These are phyloP conservation scores for Tolypocladium cylindrosporum DNA, from an alignment of 2,329 filamentous ascomycete species.

Conservation along the genomic window DNA sequence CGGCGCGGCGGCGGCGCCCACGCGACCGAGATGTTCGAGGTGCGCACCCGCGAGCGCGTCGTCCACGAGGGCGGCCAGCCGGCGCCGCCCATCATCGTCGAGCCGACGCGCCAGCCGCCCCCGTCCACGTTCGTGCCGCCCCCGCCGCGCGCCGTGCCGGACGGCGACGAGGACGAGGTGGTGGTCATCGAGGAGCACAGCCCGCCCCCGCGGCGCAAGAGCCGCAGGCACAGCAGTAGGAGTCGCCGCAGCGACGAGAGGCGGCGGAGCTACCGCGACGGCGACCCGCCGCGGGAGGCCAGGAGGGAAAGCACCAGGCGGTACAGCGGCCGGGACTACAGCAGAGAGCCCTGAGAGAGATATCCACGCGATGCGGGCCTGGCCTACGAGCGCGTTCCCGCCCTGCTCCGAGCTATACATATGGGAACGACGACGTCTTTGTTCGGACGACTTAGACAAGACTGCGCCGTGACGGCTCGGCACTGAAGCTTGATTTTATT, in stretches of 20 bases:
- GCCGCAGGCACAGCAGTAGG: conserved; percentile 10
- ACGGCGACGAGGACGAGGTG: conserved; percentile 26
- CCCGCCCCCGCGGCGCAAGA: conserved; percentile 9
- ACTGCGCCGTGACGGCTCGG: not conserved
- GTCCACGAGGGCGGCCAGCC: not conserved
- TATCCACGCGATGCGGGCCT: not conserved
- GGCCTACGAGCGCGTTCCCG: not conserved
- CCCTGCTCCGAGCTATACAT: no score
- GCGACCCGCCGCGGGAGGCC: not conserved
- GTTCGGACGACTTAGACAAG: not conserved
- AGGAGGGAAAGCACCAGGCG: conserved; percentile 9
- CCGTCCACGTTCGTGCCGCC: conserved; percentile 11
- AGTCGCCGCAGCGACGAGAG: not conserved
- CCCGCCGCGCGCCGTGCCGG: conserved; percentile 17
- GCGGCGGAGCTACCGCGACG: not conserved
- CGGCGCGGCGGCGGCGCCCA: conserved; percentile 3
- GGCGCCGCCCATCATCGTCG: conserved; percentile 14
- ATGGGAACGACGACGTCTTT: not conserved
- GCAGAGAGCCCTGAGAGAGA: not conserved
- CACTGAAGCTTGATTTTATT: not conserved
- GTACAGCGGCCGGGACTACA: conserved; percentile 4
- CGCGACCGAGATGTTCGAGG: conserved; percentile 18
- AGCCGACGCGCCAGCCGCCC: conserved; percentile 16
- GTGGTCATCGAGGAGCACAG: conserved; percentile 24
- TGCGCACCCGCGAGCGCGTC: conserved; percentile 12